Conservation (phyloP, 805 yeast species). For the Saturnispora sekii region DNA sequence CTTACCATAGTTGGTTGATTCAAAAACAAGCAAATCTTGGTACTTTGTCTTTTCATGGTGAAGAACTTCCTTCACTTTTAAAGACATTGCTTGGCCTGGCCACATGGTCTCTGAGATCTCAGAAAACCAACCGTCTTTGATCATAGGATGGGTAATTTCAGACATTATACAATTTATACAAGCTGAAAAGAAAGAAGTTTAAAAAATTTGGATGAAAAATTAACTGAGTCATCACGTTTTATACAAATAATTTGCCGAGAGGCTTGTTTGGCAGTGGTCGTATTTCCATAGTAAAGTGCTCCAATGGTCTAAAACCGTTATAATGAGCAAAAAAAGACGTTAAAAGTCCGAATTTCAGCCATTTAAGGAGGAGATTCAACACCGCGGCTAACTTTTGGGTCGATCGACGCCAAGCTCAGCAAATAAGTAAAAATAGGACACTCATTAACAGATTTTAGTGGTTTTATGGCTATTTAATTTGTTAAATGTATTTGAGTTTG, state of each 20-base stretch:
- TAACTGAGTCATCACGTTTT: not conserved
- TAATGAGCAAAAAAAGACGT: not conserved
- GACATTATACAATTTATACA: slow-evolving; percentile 7
- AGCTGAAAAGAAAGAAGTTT: not conserved
- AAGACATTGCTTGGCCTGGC: slow-evolving; percentile 98
- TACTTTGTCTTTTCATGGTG: slow-evolving; percentile 80
- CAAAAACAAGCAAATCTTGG: slow-evolving; percentile 90
- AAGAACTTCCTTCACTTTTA: slow-evolving; percentile 77
- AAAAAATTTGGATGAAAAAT: not conserved
- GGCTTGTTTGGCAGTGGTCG: too few relatives aligned
- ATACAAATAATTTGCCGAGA: too few relatives aligned
- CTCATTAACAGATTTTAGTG: too few relatives aligned
- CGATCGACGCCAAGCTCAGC: slow-evolving; percentile 1
- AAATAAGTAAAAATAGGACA: not conserved
- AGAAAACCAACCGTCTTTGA: slow-evolving; percentile 91
- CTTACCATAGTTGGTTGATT: slow-evolving; percentile 89
- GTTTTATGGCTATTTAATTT: too few relatives aligned
- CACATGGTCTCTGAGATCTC: slow-evolving; percentile 93
- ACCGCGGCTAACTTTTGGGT: slow-evolving; percentile 5
- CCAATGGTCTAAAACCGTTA: not conserved
- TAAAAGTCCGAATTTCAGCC: not conserved
- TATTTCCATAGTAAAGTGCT: not conserved
- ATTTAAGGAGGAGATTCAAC: not conserved
- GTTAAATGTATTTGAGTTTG: too few relatives aligned
- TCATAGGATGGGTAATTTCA: slow-evolving; percentile 42